Conservation (phyloP, 1,284 basidiomycete species). For the Ceratobasidium sp. region DNA sequence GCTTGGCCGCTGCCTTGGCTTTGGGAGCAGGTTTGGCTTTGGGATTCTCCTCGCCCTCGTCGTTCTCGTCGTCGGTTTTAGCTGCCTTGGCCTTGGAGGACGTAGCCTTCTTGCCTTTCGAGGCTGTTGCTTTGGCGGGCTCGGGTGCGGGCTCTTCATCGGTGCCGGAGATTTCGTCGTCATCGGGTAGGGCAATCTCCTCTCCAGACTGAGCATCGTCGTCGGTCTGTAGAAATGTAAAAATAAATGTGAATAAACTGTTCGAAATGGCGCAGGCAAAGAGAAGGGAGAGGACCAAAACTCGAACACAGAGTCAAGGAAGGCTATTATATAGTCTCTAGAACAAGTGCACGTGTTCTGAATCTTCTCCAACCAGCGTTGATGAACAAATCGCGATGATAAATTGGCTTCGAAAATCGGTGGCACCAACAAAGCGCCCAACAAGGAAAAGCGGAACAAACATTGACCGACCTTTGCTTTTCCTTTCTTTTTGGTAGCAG, state of each 20-base stretch:
- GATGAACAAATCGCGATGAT: background rate
- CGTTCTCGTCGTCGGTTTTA: constrained; percentile 18
- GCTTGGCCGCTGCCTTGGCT: constrained; percentile 8
- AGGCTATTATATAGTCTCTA: background rate
- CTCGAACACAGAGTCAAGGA: background rate
- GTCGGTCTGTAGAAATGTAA: constrained; percentile 23
- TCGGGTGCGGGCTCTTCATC: constrained; percentile 33
- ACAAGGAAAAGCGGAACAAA: background rate
- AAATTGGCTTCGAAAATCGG: background rate
- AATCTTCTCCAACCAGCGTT: background rate
- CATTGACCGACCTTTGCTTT: constrained; percentile 30
- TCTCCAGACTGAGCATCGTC: constrained; percentile 32
- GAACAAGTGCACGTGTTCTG: background rate
- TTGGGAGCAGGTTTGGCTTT: constrained; percentile 31
- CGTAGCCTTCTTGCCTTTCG: constrained; percentile 33
- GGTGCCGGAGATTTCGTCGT: constrained; percentile 39
- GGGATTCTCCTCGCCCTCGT: constrained; percentile 27
- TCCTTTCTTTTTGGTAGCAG: constrained; percentile 12
- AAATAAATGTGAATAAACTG: background rate
- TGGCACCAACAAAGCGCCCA: background rate
- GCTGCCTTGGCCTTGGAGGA: constrained; percentile 25
- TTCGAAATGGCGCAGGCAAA: background rate
- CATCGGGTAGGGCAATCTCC: constrained; percentile 35
- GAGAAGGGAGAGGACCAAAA: background rate
- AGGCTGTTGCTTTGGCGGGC: background rate